These are phyloP conservation scores for Microcyclospora pomicola DNA, from an alignment of 2,329 filamentous ascomycete species.

Conservation along the genomic window DNA sequence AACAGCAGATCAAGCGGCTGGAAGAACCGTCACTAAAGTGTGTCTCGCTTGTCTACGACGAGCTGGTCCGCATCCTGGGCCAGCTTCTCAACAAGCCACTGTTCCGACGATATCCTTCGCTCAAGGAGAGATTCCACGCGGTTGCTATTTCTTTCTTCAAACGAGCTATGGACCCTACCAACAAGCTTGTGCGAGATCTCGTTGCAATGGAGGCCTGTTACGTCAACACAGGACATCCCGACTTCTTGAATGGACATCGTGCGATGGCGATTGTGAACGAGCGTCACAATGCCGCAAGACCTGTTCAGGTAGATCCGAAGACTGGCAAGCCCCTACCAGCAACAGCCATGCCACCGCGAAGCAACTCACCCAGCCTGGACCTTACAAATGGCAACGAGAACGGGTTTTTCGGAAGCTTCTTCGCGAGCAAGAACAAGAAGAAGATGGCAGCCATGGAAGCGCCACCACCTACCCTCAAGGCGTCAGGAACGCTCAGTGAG, in stretches of 20 bases:
- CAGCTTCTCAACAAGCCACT: conserved; percentile 79
- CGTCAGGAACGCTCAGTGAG: conserved; percentile 83
- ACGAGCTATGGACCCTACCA: conserved; percentile 94
- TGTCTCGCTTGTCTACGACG: conserved; percentile 92
- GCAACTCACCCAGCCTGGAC: conserved; percentile 61
- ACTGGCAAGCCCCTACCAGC: conserved; percentile 82
- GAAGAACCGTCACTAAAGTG: conserved; percentile 97
- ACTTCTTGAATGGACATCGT: conserved; percentile 91
- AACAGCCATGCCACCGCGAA: conserved; percentile 48
- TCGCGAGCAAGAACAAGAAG: conserved; percentile 99
- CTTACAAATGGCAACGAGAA: conserved; percentile 35
- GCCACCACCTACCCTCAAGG: conserved; percentile 83
- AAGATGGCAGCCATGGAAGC: conserved; percentile 99
- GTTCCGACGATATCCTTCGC: conserved; percentile 79
- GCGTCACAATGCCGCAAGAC: conserved; percentile 65
- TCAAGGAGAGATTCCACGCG: conserved; percentile 93
- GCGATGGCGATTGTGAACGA: conserved; percentile 98
- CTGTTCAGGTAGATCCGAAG: conserved; percentile 94
- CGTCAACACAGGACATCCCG: conserved; percentile 95
- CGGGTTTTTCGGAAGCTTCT: conserved; percentile 97
- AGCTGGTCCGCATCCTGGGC: conserved; percentile 85
- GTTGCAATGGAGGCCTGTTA: conserved; percentile 95
- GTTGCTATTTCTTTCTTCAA: conserved; percentile 95
- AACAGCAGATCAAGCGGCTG: conserved; percentile 92
- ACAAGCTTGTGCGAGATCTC: conserved; percentile 87